These are phyloP conservation scores for Lasiodiplodia theobromae DNA, from an alignment of 2,329 filamentous ascomycete genomes.

Conservation along the genomic window DNA sequence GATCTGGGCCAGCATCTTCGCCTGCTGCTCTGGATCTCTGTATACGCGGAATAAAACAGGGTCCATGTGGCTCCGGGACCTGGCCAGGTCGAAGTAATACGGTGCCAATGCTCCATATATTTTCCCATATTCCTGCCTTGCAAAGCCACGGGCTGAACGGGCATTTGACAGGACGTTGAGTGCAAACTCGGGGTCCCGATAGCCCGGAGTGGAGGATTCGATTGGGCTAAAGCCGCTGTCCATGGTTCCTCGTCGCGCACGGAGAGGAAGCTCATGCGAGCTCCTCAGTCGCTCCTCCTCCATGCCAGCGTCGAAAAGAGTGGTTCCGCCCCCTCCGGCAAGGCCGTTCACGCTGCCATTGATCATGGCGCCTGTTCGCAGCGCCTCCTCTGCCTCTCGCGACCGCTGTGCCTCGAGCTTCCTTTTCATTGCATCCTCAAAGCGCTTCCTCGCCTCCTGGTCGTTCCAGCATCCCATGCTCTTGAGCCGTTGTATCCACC, in stretches of 20 bases:
- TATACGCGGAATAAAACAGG: slow-evolving; percentile 87
- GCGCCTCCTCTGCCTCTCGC: slow-evolving; percentile 50
- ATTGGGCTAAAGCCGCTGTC: slow-evolving; percentile 84
- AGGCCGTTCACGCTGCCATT: slow-evolving; percentile 47
- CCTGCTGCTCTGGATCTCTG: slow-evolving; percentile 86
- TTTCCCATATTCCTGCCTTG: slow-evolving; percentile 88
- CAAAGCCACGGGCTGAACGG: slow-evolving; percentile 81
- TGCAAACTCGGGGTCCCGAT: slow-evolving; percentile 67
- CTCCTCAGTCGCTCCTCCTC: slow-evolving; percentile 67
- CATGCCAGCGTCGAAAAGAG: slow-evolving; percentile 75
- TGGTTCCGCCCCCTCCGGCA: slow-evolving; percentile 51
- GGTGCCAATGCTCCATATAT: slow-evolving; percentile 88
- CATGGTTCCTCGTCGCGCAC: slow-evolving; percentile 44
- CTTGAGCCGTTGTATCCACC: slow-evolving; percentile 88
- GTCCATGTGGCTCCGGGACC: slow-evolving; percentile 75
- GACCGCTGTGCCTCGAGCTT: slow-evolving; percentile 64
- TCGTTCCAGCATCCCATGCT: slow-evolving; percentile 95
- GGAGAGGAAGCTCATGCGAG: slow-evolving; percentile 37
- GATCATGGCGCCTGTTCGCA: slow-evolving; percentile 42
- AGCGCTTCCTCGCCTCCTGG: slow-evolving; percentile 77
- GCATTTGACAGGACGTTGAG: slow-evolving; percentile 74
- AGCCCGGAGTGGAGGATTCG: slow-evolving; percentile 33
- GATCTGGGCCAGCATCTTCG: slow-evolving; percentile 84
- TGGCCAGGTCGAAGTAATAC: slow-evolving; percentile 84
- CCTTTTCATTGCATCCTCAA: slow-evolving; percentile 71